Percentiles rank a stretch among this genome's conserved stretches.
These are phyloP conservation scores for Acanthamoeba sp. DNA, from an alignment of 208 protist genomes.

Conservation along the genomic window DNA sequence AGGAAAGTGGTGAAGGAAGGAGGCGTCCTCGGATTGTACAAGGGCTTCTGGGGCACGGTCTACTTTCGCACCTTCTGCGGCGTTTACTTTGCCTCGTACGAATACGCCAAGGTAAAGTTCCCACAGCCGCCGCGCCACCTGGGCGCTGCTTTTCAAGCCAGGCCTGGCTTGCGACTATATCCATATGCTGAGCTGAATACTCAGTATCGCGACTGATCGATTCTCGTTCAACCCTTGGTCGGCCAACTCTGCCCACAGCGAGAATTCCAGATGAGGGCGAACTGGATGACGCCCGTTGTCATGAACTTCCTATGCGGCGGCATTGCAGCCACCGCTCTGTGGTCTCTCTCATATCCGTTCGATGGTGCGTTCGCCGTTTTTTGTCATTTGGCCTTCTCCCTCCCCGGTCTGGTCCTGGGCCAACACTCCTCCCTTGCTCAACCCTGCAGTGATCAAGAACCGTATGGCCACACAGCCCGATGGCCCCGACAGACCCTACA, in stretches of 20 bases:
- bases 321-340: conserved; percentile 65
- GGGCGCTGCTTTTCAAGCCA: too few species aligned
- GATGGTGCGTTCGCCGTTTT: conserved; percentile 24
- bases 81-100: conserved; percentile 66
- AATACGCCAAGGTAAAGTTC: neutral
- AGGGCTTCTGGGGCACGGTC: conserved; percentile 72
- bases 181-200: neutral
- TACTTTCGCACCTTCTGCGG: conserved; percentile 71
- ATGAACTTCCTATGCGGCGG: conserved; percentile 66
- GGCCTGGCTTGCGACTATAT: too few species aligned
- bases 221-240: neutral
- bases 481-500: conserved; percentile 62
- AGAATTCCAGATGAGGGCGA: conserved; percentile 31
- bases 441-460: conserved; percentile 65
- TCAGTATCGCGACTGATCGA: neutral
- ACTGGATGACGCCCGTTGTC: conserved; percentile 45
- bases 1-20: conserved; percentile 64
- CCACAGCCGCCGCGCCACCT: neutral
- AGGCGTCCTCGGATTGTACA: conserved; percentile 59
- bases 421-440: neutral
- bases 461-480: conserved; percentile 65
- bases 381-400: too few species aligned
- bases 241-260: neutral
- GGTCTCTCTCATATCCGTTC: conserved; percentile 59
- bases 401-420: too few species aligned